These are phyloP conservation scores for Rhytidhysteron rufulum DNA, from an alignment of 2,329 filamentous ascomycete genomes.

Conservation along the genomic window DNA sequence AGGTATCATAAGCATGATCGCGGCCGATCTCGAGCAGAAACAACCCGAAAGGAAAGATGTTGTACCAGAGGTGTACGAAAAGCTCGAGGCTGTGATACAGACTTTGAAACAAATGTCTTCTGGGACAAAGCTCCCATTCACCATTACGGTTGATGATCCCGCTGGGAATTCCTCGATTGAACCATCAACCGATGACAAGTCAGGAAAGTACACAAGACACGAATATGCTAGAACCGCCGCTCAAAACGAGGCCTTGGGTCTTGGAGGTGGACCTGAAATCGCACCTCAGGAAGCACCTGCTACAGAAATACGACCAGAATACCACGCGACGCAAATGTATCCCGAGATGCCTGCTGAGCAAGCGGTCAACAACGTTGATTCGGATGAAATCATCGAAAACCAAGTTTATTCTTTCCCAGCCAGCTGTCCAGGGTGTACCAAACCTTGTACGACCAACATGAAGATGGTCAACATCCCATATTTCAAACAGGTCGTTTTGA, in stretches of 20 bases:
- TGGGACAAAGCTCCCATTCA: constrained; percentile 80
- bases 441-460: constrained; percentile 87
- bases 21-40: constrained; percentile 75
- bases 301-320: constrained; percentile 53
- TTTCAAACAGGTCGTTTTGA: constrained; percentile 95
- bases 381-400: constrained; percentile 84
- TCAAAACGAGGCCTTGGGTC: constrained; percentile 82
- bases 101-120: constrained; percentile 73
- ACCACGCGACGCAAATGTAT: constrained; percentile 44
- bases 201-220: constrained; percentile 84
- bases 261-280: constrained; percentile 50
- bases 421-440: constrained; percentile 85
- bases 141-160: constrained; percentile 81
- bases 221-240: constrained; percentile 79
- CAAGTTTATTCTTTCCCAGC: constrained; percentile 92
- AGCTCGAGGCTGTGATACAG: constrained; percentile 72
- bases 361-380: constrained; percentile 45
- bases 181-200: constrained; percentile 68
- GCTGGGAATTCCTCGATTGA: constrained; percentile 97
- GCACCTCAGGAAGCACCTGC: constrained; percentile 45
- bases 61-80: constrained; percentile 71
- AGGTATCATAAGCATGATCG: constrained; percentile 73
- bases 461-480: constrained; percentile 98
- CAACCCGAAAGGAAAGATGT: constrained; percentile 79
- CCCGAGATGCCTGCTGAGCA: constrained; percentile 36